These are phyloP conservation scores for Xylaria hypoxylon DNA, from an alignment of 2,329 filamentous ascomycete species.

Conservation along the genomic window DNA sequence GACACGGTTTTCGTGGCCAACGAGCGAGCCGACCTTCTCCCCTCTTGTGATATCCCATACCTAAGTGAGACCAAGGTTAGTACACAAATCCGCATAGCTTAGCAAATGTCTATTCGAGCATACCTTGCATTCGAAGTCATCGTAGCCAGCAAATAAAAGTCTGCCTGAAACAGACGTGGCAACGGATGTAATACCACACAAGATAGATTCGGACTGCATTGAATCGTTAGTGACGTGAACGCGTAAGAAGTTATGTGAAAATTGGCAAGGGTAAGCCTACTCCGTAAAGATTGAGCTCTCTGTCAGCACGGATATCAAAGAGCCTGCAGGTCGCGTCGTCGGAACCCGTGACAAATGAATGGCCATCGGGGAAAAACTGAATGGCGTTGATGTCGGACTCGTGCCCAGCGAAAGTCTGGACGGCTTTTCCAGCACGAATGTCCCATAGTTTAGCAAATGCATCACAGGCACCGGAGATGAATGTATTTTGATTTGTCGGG, in stretches of 20 bases:
- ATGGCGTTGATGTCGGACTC: conserved; percentile 99
- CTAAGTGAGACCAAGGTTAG: conserved; percentile 59
- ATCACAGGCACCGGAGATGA: conserved; percentile 98
- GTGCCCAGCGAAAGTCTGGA: conserved; percentile 98
- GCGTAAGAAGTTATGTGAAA: not conserved
- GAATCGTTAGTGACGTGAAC: conserved; percentile 38
- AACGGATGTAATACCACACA: conserved; percentile 98
- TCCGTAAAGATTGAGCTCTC: conserved; percentile 77
- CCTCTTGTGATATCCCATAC: conserved; percentile 98
- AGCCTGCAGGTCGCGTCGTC: conserved; percentile 97
- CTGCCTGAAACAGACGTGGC: conserved; percentile 97
- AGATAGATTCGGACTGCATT: conserved; percentile 88
- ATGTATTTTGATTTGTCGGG: conserved; percentile 98
- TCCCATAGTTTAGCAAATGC: conserved; percentile 99
- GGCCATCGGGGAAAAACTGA: conserved; percentile 98
- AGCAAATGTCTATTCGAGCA: conserved; percentile 45
- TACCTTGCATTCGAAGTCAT: conserved; percentile 99
- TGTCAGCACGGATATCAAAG: conserved; percentile 96
- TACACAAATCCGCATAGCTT: conserved; percentile 19
- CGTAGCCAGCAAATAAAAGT: conserved; percentile 95
- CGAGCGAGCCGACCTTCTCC: conserved; percentile 95
- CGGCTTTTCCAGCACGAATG: conserved; percentile 96
- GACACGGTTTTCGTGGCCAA: conserved; percentile 98
- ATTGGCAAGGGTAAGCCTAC: conserved; percentile 59
- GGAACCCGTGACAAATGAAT: conserved; percentile 97